Base-by-base conservation (phyloP, 495 filamentous ascomycete species). In the Neurospora sp. region DNA sequence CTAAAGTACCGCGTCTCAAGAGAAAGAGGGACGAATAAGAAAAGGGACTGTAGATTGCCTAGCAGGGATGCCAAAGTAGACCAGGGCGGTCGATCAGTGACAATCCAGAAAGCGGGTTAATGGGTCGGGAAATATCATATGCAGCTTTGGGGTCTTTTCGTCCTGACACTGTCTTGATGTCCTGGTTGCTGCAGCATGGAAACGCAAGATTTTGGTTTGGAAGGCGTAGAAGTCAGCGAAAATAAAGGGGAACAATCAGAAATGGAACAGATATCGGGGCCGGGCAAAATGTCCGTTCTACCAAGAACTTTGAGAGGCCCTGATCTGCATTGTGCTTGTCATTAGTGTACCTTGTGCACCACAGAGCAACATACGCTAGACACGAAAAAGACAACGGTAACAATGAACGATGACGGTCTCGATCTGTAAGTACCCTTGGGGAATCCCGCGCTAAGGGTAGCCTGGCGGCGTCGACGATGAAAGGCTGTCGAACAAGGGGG, bases 51-150 rank as follows among this genome's bases (percentile, higher is more conserved):
- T 77, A 80, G 74, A 80, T 78, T 76, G 74, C 72, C 74, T 41
- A 74, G 74, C 78, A 80, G 74, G 79, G 79, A 77, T 80, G 71
- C 46, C 72, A 77, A 42, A 48, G 44, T 20, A 27, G 18, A 20
- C 16, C 23, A 72, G 71, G 41, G 70, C 70, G 80, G 75, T 72
- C 75, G 76, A 78, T 75, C 71, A 27, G 74, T 39, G 76, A 72
- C 78, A 78, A 76, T 78, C 78, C 73, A 77, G 74, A 71, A 72
- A 74, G 76, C 79, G 76, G 79, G 77, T 77, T 74, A 77, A 78
- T 79, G 78, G 78, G 74, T 74, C 76, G 72, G 73, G 76, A 72
- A 77, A 72, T 74, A 78, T 42, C n/a, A 20, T 44, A 35, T 44
- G 39, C 70, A 41, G 48, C 70, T 41, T 72, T 54, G 35, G 27